Base-by-base conservation (phyloP, 352 stramenopile genomes). In the Pythium dissotocum region DNA sequence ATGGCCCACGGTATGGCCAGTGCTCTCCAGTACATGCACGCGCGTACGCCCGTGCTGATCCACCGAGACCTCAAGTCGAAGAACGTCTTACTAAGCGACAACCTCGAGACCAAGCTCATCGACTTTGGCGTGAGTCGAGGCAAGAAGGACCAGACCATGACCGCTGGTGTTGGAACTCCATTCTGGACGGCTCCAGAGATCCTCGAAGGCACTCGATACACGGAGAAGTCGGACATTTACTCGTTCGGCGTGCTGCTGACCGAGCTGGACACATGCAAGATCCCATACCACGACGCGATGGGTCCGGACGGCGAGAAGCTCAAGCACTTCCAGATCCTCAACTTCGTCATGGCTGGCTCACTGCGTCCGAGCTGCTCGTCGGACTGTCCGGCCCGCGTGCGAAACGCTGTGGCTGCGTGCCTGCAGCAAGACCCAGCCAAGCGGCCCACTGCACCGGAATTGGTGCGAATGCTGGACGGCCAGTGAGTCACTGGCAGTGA, bases 201-300 rank as follows among this genome's bases (percentile, higher is more conserved):
- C 7, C 63, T 70, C 12, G 35, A 55, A 18, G 63, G 63, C 32
- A 30, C 32, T 13, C 42, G 33, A 0, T 60, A 60, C 40, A 54
- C 38, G 14, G 46, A 52, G 28, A 63, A 61, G n/a, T 63, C 63
- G 40, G 63, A 70, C 38, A 55, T 70, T 14, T 70, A 64, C 30
- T 70, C 63, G 46, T 63, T 70, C n/a, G 63, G 63, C 6, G 40
- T 70, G 46, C 67, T 93, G 49, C 49, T 77, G n/a, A 64, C 53
- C 7, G 71, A 77, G 61, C 44, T 73, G 8, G 48, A 69, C 51
- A 76, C 70, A 59, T 56, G 68, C 26, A 46, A 49, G 35, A 65
- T 70, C 21, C 69, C 69, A 59, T 76, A 71, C 58, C 30, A 54
- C 18, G 62, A 75, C 58, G 38, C 26, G 2, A 14, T n/a, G n/a